Evolutionary conservation across 352 stramenopile genomes (phyloP), one percentile per base, ranked within the genome.

Genomic region (Ophiocytium majus): DNA sequence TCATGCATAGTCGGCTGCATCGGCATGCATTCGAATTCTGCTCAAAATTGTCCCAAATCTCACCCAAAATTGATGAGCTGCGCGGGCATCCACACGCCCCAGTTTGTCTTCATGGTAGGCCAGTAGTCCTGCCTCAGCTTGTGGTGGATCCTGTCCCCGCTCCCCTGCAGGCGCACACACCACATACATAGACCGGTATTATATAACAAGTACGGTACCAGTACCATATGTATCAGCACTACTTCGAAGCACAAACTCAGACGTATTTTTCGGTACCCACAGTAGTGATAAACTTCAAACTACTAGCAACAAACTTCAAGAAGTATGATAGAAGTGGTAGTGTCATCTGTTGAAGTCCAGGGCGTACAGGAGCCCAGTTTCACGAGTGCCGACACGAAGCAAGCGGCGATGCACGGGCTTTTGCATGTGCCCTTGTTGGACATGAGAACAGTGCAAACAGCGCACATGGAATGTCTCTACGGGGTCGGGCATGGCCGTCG

Each of bases 61-160:
- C 88, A 89, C 10, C 86, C 50, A 86, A 92, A 92, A 83, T 92
- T 92, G 76, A 91, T 66, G 19, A 92, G 17, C 81, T 91, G 89
- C 1, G 90, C 86, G n/a, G 89, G 89, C 34, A 90, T 90, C 89
- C 89, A 92, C 75, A 90, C 82, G 10, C 76, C 79, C 86, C 89
- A 92, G 57, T 92, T 91, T 34, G 36, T 80, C 1, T 89, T 71
- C 19, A 91, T 43, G 17, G 88, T 91, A 19, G 84, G 33, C 28
- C 43, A 64, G 76, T 90, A 91, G 78, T 91, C 87, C 76, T 83
- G 80, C 80, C 83, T 78, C 31, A 90, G 76, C 81, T 90, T 91
- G 43, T 33, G 31, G 19, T 50, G n/a, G 5, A 89, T 76, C 81
- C 90, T 37, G 63, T 36, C 75, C 10, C 5, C 19, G 14, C 49